Conservation (phyloP, 148 eudicot genomes). For the Rhododendron vialii region DNA sequence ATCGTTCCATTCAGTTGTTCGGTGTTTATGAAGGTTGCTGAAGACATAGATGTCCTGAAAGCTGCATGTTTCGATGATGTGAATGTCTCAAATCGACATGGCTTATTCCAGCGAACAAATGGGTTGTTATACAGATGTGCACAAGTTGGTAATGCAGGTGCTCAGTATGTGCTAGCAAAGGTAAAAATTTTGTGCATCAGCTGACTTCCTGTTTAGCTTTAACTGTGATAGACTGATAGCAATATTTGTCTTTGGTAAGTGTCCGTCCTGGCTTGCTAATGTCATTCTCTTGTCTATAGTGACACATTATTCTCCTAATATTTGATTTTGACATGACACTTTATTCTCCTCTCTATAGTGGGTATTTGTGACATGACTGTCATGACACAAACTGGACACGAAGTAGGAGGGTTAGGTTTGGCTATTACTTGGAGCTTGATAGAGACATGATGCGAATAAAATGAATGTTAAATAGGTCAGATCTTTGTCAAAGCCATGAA, state of each 20-base stretch:
- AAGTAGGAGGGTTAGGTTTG: no score
- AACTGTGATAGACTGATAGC: not conserved
- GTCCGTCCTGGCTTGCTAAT: not conserved
- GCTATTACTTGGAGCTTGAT: no score
- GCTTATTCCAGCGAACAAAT: not conserved
- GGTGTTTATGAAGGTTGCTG: not conserved
- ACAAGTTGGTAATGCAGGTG: not conserved
- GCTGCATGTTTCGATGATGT: not conserved
- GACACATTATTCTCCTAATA: not conserved
- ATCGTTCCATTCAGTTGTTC: not conserved
- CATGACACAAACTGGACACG: no score
- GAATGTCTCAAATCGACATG: not conserved
- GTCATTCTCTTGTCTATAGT: not conserved
- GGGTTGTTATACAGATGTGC: slow-evolving; percentile 12
- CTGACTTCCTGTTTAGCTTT: not conserved
- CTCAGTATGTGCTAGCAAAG: slow-evolving; percentile 1
- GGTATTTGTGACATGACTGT: not conserved
- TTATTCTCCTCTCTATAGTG: not conserved
- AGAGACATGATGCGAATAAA: no score
- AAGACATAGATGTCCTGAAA: not conserved
- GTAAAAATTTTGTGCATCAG: not conserved
- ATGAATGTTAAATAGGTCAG: no score
- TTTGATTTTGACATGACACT: not conserved
- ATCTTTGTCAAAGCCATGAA: no score
- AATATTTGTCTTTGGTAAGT: not conserved